Evolutionary conservation across 2,329 filamentous ascomycete genomes (phyloP).

Genomic region (Xenosphaeropsis pyriputrescens): DNA sequence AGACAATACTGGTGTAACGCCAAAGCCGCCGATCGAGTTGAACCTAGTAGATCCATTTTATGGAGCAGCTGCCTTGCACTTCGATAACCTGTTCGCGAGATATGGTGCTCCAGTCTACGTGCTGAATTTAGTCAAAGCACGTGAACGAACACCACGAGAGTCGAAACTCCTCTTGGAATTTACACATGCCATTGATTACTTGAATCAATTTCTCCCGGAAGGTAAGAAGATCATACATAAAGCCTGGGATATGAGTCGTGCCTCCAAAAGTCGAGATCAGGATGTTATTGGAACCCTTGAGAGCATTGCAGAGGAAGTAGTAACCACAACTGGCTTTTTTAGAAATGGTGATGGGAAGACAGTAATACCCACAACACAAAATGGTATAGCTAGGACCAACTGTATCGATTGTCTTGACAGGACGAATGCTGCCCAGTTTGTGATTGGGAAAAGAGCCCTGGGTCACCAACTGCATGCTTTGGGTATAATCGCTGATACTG

Average conservation of each 20-base stretch:
- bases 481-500: conserved; percentile 66
- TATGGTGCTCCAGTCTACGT: conserved; percentile 90
- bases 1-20: conserved; percentile 85
- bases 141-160: conserved; percentile 79
- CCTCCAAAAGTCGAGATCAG: conserved; percentile 79
- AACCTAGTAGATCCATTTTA: conserved; percentile 97
- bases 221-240: conserved; percentile 84
- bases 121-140: conserved; percentile 78
- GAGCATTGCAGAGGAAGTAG: conserved; percentile 73
- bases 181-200: conserved; percentile 72
- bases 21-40: conserved; percentile 90
- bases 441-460: conserved; percentile 87
- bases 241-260: conserved; percentile 96
- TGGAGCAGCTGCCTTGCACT: conserved; percentile 81
- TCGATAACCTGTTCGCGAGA: conserved; percentile 83
- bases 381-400: conserved; percentile 87
- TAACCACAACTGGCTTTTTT: conserved; percentile 83
- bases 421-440: conserved; percentile 95
- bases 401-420: conserved; percentile 96
- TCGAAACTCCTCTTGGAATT: conserved; percentile 83
- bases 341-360: conserved; percentile 70
- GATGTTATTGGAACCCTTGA: conserved; percentile 92
- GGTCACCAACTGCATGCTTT: conserved; percentile 86
- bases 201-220: conserved; percentile 82
- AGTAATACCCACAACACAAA: conserved; percentile 59